These are phyloP conservation scores for Cercophora newfieldiana DNA, from an alignment of 495 filamentous ascomycete species.

Conservation along the genomic window DNA sequence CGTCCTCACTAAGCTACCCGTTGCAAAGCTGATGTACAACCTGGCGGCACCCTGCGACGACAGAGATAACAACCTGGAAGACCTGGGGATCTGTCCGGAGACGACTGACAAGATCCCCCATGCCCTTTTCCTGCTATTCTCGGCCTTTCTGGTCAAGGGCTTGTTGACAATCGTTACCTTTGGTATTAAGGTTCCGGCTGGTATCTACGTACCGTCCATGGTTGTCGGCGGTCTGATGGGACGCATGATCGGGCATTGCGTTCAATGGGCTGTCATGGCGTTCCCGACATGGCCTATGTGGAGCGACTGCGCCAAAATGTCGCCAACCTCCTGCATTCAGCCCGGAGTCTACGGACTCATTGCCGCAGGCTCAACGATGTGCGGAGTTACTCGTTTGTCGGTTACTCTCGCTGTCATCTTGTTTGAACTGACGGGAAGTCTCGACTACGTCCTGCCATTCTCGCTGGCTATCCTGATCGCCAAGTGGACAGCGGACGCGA, in stretches of 20 bases:
- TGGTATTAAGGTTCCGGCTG: conserved; percentile 91
- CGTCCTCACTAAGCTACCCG: conserved; percentile 79
- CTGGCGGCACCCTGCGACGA: conserved; percentile 79
- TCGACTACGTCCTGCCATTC: conserved; percentile 94
- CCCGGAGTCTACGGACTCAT: conserved; percentile 95
- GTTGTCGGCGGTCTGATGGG: conserved; percentile 94
- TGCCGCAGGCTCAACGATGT: conserved; percentile 96
- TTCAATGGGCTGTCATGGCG: conserved; percentile 77
- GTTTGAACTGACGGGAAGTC: conserved; percentile 91
- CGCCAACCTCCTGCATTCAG: conserved; percentile 80
- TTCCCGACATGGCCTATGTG: conserved; percentile 74
- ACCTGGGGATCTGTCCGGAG: conserved; percentile 74
- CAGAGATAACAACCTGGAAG: conserved; percentile 55
- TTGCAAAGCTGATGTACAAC: conserved; percentile 88
- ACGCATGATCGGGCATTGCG: conserved; percentile 79
- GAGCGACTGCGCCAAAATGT: conserved; percentile 65
- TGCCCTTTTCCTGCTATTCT: conserved; percentile 65
- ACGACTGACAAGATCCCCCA: conserved; percentile 70
- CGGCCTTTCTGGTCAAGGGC: conserved; percentile 87
- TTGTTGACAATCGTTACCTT: conserved; percentile 86
- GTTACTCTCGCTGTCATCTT: conserved; percentile 94
- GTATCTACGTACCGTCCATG: conserved; percentile 98
- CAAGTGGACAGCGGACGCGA: conserved; percentile 96
- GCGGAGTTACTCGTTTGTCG: conserved; percentile 89
- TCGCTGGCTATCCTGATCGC: conserved; percentile 87